Evolutionary conservation across 306 rosid species (phyloP).

Genomic region (Rosa multiflora): DNA sequence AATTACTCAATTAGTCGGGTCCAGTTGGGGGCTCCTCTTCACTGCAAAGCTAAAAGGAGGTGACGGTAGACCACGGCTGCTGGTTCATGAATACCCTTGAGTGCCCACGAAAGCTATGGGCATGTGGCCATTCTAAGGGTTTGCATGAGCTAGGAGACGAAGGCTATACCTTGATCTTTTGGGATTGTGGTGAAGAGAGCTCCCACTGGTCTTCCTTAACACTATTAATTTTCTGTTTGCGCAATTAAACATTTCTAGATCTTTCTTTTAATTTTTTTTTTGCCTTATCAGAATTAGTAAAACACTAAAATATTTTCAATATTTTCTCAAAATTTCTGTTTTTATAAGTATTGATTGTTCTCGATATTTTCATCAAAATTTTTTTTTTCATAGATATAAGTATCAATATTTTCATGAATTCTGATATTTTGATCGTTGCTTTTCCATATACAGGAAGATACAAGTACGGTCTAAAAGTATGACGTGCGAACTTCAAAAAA

Average conservation of each 20-base stretch:
- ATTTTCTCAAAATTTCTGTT: no score
- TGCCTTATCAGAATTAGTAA: no score
- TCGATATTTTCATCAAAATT: no score
- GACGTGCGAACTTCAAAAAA: no score
- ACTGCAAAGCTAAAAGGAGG: conserved; percentile 54
- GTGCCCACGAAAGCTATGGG: not conserved
- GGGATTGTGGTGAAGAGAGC: not conserved
- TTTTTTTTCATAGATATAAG: no score
- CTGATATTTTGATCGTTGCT: no score
- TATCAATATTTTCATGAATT: no score
- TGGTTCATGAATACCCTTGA: conserved; percentile 56
- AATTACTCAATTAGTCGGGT: not conserved
- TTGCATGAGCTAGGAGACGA: not conserved
- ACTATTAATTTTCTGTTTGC: not conserved
- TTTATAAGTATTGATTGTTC: no score
- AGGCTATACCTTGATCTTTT: not conserved
- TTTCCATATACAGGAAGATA: no score
- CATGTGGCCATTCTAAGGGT: not conserved
- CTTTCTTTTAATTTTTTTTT: no score
- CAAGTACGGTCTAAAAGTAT: no score
- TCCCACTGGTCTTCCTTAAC: not conserved
- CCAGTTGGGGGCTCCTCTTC: conserved; percentile 40
- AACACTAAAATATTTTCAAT: no score
- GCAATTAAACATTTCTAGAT: not conserved
- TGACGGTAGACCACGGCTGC: conserved; percentile 60